Evolutionary conservation across 495 filamentous ascomycete species (phyloP), one percentile per base, ranked within the genome.

Genomic region (Hypoxylon crocopeplum): DNA sequence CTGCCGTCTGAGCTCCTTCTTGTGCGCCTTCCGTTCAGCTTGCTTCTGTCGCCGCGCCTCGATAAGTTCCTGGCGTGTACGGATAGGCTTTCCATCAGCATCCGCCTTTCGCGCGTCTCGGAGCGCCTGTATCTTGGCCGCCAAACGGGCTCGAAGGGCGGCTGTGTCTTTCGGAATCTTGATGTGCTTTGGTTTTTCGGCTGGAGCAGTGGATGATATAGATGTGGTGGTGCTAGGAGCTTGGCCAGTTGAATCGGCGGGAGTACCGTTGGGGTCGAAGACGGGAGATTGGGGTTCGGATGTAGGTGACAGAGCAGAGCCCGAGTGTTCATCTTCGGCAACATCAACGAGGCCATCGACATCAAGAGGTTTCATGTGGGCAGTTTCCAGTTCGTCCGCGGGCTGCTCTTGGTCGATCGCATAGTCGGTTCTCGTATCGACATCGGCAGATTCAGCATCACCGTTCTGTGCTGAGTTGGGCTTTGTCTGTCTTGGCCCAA

Each of bases 11-110:
- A 90, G 68, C 40, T 90, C 86, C 69, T 95, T 92, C 76, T 96
- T 98, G 71, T 91, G 88, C 30, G 86, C 85, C 71, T 89, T 91
- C 34, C 92, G 87, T 63, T 90, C 81, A 44, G 89, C 85, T 69
- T 93, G 91, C 75, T 96, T 97, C 68, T 88, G 84, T 44, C 93
- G 85, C 3, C 94, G 84, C 12, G 88, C 80, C 72, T 97, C 95
- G 62, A 98, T 88, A 1, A 98, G 82, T 59, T 97, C 93, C 74
- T 94, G 87, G 41, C 92, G 81, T 50, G 86, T 94, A 38, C 86
- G 83, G 33, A 93, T 87, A 20, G 90, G 88, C 53, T 86, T 84
- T 59, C 90, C 90, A 66, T 96, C 83, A 11, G 87, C 90, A 60
- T 93, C 89, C 17, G 92, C 92, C 66, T 94, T 93, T 41, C 92